These are phyloP conservation scores for Xylariales sp. DNA, from an alignment of 2,329 filamentous ascomycete species.

Conservation along the genomic window DNA sequence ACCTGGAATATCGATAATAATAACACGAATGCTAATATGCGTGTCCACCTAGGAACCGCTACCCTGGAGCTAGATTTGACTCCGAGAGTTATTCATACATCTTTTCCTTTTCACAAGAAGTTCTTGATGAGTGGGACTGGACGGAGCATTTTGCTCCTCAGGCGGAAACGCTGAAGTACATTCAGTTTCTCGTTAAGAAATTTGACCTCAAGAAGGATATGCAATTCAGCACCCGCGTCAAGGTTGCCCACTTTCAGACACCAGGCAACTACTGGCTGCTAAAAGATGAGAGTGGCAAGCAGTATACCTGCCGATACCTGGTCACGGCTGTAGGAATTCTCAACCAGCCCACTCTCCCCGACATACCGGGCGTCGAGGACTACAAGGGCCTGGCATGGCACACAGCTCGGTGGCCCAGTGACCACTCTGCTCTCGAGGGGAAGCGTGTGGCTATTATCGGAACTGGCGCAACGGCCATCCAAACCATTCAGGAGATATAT, in stretches of 20 bases:
- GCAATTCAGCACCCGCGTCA: constrained; percentile 38
- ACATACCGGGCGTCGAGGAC: constrained; percentile 41
- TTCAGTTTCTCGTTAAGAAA: constrained; percentile 38
- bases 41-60: constrained; percentile 29
- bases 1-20: too few relatives aligned
- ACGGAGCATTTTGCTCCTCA: constrained; percentile 31
- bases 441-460: constrained; percentile 61
- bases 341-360: constrained; percentile 40
- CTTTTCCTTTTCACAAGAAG: too few relatives aligned
- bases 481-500: constrained; percentile 56
- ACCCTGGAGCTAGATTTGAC: constrained; percentile 28
- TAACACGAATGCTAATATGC: too few relatives aligned
- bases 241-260: constrained; percentile 33
- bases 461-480: constrained; percentile 58
- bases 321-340: constrained; percentile 42
- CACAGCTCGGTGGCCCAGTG: constrained; percentile 54
- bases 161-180: constrained; percentile 39
- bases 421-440: constrained; percentile 46
- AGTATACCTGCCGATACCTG: constrained; percentile 36
- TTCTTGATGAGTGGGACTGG: constrained; percentile 43
- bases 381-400: constrained; percentile 57
- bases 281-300: constrained; percentile 32
- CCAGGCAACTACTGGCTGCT: constrained; percentile 35
- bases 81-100: too few relatives aligned
- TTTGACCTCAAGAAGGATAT: constrained; percentile 38